Percentiles rank a stretch among this genome's conserved stretches.
Conservation (phyloP, 2,329 filamentous ascomycete genomes). For the Aspergillus texensis region DNA sequence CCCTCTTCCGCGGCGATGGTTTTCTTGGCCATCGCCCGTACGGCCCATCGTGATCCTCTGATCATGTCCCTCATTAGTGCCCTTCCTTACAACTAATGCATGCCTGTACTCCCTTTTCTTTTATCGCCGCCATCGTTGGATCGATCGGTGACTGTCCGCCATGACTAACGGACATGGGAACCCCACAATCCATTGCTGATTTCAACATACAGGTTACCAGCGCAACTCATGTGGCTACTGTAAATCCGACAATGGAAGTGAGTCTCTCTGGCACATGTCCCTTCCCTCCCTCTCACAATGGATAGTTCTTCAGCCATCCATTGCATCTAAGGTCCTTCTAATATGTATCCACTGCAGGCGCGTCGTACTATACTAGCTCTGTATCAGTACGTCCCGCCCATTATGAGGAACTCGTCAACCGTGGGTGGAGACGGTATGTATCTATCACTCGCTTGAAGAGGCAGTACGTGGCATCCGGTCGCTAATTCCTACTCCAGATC, state of each 20-base stretch:
- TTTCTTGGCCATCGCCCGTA: constrained; percentile 3
- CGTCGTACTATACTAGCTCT: constrained; percentile 51
- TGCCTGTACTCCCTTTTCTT: not conserved
- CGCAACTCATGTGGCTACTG: constrained; percentile 53
- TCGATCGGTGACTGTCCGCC: not conserved
- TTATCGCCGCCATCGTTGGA: not conserved
- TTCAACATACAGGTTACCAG: constrained; percentile 45
- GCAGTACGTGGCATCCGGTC: not conserved
- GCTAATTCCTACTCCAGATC: constrained; percentile 38
- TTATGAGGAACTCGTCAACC: constrained; percentile 52
- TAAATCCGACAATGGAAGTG: constrained; percentile 49
- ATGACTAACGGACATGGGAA: not conserved
- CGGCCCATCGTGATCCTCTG: not conserved
- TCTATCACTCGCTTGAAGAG: not conserved
- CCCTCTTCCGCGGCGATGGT: constrained; percentile 13
- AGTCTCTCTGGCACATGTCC: constrained; percentile 29
- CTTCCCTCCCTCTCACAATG: not conserved
- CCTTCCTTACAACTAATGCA: constrained; percentile 4
- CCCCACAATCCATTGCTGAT: constrained; percentile 2
- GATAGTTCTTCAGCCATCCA: not conserved
- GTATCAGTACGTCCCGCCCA: constrained; percentile 47
- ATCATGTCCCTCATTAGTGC: not conserved
- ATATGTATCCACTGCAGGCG: constrained; percentile 35
- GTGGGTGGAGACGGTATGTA: constrained; percentile 51
- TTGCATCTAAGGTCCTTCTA: constrained; percentile 8